Evolutionary conservation across 192 early-diverging fungal genomes (phyloP), one percentile per base, ranked within the genome.

Genomic region (Coemansia sp.): DNA sequence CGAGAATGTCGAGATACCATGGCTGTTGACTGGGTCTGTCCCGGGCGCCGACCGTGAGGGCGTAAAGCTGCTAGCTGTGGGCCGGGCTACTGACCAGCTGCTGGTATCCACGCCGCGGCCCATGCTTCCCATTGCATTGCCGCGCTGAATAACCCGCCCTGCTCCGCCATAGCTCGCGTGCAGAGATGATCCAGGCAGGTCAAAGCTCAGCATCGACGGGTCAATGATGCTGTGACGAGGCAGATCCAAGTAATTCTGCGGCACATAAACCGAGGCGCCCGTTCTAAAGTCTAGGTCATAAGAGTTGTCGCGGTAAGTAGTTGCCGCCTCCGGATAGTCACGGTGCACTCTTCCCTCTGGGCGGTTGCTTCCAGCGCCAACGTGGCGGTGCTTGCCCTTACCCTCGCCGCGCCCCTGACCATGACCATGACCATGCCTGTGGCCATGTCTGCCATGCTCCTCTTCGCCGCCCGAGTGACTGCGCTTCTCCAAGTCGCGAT

Each of bases 181-280:
- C 4, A 61, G 58, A 8, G 62, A 53, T 1, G 65, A 63, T 1
- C 66, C 75, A 2, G 79, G 74, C n/a, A 69, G 37, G 32, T 82
- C 79, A 41, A 76, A 76, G 62, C 72, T 82, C 39, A 82, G 72
- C 68, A 82, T 76, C 57, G 79, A 69, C 37, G 81, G 81, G 38
- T 83, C 81, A 51, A 83, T 83, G 67, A 83, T 77, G 70, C 81
- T 83, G 64, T 83, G 81, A 3, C 81, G 72, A 53, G 81, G 76
- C 21, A 83, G 4, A 38, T 83, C 81, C 45, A 69, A 32, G 62
- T 82, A 82, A 55, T 73, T 72, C 42, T 74, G 77, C 25, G 68
- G 17, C 17, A 67, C 71, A 48, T 67, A 78, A 9, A 50, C 34
- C 58, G 69, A 44, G 23, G 62, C 48, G 34, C 65, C 65, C 44